A percentile compares a stretch with the other conserved stretches of the same genome.
Evolutionary conservation across 129 eudicot species (phyloP).

Genomic region (Lonicera japonica): DNA sequence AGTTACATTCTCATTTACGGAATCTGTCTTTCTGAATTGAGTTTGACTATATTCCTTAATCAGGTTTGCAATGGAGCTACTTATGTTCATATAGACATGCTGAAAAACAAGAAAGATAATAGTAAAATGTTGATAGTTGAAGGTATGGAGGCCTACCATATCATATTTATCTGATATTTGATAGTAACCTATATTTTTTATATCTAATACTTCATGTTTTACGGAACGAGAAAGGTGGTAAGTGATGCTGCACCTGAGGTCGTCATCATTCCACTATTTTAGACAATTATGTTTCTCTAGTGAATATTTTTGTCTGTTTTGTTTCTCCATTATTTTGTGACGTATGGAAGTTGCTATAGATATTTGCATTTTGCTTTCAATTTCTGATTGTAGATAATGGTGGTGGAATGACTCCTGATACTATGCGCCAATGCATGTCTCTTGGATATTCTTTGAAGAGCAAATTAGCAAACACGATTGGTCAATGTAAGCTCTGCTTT

Average conservation of each 20-base stretch:
- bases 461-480: conserved; percentile 60
- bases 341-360: too few relatives aligned
- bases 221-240: too few relatives aligned
- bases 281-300: too few relatives aligned
- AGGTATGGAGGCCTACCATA: conserved; percentile 22
- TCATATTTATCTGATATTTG: neutral
- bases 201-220: too few relatives aligned
- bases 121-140: conserved; percentile 55
- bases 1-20: neutral
- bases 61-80: conserved; percentile 69
- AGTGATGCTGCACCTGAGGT: neutral
- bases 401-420: conserved; percentile 76
- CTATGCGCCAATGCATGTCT: conserved; percentile 70
- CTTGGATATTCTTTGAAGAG: conserved; percentile 72
- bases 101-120: conserved; percentile 33
- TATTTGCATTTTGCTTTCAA: too few relatives aligned
- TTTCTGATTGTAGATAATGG: conserved; percentile 52
- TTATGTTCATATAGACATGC: conserved; percentile 54
- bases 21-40: neutral
- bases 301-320: too few relatives aligned
- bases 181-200: too few relatives aligned
- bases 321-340: too few relatives aligned
- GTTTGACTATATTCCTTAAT: neutral
- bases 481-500: conserved; percentile 51
- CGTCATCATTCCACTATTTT: neutral